Evolutionary conservation across 805 yeast genomes (phyloP).

Genomic region (Starmerella floricola): DNA sequence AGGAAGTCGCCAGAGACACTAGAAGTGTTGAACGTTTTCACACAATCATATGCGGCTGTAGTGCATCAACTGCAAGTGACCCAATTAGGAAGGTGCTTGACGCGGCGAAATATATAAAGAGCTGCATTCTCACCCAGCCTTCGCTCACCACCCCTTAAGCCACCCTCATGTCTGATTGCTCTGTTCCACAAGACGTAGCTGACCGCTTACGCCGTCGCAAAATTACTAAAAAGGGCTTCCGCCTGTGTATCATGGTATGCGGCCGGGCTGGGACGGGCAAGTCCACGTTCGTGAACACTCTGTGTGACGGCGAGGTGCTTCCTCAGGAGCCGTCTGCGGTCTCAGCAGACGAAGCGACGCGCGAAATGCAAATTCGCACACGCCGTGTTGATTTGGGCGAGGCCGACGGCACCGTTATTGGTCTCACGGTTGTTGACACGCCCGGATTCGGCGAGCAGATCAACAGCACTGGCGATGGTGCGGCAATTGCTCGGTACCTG

Average conservation of each 20-base stretch:
- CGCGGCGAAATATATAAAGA: too few relatives aligned
- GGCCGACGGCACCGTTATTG: constrained; percentile 40
- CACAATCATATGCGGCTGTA: too few relatives aligned
- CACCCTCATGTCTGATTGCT: not conserved
- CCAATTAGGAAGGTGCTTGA: too few relatives aligned
- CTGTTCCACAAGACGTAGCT: constrained; percentile 15
- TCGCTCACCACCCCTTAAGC: not conserved
- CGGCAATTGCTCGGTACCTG: constrained; percentile 43
- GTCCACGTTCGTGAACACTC: constrained; percentile 57
- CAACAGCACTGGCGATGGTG: constrained; percentile 41
- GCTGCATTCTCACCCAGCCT: not conserved
- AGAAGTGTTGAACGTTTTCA: too few relatives aligned
- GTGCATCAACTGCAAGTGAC: too few relatives aligned
- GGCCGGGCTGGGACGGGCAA: constrained; percentile 71
- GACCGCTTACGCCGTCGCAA: constrained; percentile 42
- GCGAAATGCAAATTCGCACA: constrained; percentile 17
- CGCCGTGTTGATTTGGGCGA: constrained; percentile 38
- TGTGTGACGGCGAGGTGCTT: constrained; percentile 35
- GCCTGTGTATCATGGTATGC: constrained; percentile 52
- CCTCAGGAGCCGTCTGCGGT: not conserved
- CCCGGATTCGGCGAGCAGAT: constrained; percentile 71
- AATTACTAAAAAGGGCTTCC: constrained; percentile 40
- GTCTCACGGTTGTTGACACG: constrained; percentile 51
- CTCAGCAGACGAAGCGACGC: constrained; percentile 3
- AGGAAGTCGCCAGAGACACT: too few relatives aligned